Base-by-base conservation (phyloP, 768 basidiomycete genomes). In the Punctularia strigosozonata region DNA sequence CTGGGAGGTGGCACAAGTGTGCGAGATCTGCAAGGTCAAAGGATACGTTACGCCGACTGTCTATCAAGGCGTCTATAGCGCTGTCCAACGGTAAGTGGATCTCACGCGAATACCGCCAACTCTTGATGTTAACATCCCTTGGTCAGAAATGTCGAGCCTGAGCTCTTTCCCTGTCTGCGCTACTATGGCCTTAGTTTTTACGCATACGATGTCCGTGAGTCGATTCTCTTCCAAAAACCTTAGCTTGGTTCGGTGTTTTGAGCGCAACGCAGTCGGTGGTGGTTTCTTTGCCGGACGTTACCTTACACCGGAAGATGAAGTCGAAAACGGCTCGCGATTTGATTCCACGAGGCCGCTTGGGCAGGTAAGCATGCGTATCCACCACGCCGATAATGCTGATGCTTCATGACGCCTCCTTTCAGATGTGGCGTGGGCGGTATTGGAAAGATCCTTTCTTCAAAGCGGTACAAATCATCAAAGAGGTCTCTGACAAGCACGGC, bases 301-400 rank as follows among this genome's bases (percentile, higher is more conserved):
- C 46, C 47, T 33, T 37, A 44, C 62, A 0, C 38, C 56, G 6
- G 57, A 66, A 5, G 66, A 64, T 40, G 26, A 53, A 4, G 56
- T 61, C 20, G 73, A 75, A 42, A 42, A 59, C 14, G 75, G 76
- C 14, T 71, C 71, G 8, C 64, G 76, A n/a, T 79, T 78, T 46
- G 73, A 77, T 43, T 59, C 68, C 0, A 50, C 53, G 13, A 61
- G 53, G 33, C 32, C 24, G 10, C 70, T 71, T 45, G 76, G 75
- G 6, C 46, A 65, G 56, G 70, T 72, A 40, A n/a, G 26, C 26
- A 8, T 15, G 10, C 8, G 10, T 8, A 15, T 28, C 10, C 8
- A 8, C 10, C 26, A 8, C 26, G 26, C 15, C 26, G 26, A 8
- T 15, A 28, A 15, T 8, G 26, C 26, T 8, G 26, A n/a, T 28